phyloP scores from a whole-genome alignment of 2,329 filamentous ascomycete genomes.

The Phialophora chinensis region DNA sequence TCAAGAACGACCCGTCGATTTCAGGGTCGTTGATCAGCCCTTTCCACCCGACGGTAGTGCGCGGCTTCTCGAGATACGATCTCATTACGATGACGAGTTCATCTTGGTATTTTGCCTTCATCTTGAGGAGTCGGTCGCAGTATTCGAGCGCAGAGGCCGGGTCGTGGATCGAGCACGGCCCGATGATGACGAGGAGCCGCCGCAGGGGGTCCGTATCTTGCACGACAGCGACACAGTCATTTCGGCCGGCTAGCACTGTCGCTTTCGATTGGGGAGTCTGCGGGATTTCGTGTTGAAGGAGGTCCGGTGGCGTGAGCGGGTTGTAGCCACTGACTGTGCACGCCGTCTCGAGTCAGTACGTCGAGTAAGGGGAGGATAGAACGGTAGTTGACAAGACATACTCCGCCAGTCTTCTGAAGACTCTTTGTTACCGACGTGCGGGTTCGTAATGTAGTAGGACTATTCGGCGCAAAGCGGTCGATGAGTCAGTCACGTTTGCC shows the following conservation, averaged over 20 bases:
- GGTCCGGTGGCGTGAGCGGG: conserved; percentile 84
- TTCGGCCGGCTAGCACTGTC: conserved; percentile 52
- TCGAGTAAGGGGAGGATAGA: background rate
- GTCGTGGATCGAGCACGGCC: conserved; percentile 97
- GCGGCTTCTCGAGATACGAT: conserved; percentile 97
- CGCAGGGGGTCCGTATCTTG: conserved; percentile 69
- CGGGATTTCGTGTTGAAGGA: conserved; percentile 86
- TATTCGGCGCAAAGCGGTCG: conserved; percentile 1
- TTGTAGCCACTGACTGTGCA: conserved; percentile 85
- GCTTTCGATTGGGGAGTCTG: conserved; percentile 50
- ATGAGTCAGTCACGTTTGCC: conserved; percentile 23
- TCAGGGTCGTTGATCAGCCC: conserved; percentile 98
- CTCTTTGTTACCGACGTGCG: conserved; percentile 75
- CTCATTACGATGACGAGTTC: conserved; percentile 96
- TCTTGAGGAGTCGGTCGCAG: conserved; percentile 74
- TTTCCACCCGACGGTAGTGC: conserved; percentile 98
- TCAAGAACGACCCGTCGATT: conserved; percentile 95
- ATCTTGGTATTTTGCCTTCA: conserved; percentile 78
- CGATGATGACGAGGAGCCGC: conserved; percentile 90
- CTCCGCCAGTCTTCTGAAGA: conserved; percentile 83
- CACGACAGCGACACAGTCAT: conserved; percentile 73
- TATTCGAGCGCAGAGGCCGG: conserved; percentile 88
- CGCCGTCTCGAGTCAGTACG: background rate
- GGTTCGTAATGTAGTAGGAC: conserved; percentile 78
- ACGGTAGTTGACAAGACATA: conserved; percentile 53